A percentile compares a stretch with the other conserved stretches of the same genome.
These are phyloP conservation scores for Prunus davidiana DNA, from an alignment of 306 rosid species.

Conservation along the genomic window DNA sequence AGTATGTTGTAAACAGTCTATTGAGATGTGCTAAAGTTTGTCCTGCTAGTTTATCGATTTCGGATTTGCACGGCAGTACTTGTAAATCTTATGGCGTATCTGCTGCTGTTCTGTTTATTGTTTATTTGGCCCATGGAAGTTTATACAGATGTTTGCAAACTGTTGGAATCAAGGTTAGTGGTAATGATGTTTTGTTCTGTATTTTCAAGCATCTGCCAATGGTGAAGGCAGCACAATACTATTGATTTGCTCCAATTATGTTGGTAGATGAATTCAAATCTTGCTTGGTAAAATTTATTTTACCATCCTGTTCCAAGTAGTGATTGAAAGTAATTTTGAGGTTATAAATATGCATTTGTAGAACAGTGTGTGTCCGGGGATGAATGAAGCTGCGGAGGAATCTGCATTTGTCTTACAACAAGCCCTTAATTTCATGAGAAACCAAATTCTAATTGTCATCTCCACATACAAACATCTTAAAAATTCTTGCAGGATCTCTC, in stretches of 20 bases:
- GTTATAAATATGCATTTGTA: background rate
- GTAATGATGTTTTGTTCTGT: background rate
- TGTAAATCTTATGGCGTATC: conserved; percentile 21
- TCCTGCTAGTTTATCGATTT: conserved; percentile 13
- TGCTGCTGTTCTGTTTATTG: conserved; percentile 15
- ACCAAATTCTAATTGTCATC: background rate
- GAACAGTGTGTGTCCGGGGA: no score
- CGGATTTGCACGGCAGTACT: conserved; percentile 25
- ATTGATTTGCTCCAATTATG: no score
- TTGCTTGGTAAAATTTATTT: background rate
- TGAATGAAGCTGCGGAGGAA: background rate
- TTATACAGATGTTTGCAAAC: background rate
- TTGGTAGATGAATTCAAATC: background rate
- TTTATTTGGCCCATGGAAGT: background rate
- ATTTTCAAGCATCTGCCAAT: conserved; percentile 1
- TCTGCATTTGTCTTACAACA: background rate
- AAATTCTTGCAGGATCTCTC: background rate
- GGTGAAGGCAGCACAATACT: background rate
- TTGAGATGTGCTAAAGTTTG: conserved; percentile 4
- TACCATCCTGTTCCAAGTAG: background rate
- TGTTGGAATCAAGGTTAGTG: background rate
- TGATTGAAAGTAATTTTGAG: background rate
- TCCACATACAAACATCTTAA: no score
- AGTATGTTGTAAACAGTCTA: conserved; percentile 51
- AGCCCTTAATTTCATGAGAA: background rate